phyloP scores from a whole-genome alignment of 306 rosid genomes.

The Prunus campanulata region DNA sequence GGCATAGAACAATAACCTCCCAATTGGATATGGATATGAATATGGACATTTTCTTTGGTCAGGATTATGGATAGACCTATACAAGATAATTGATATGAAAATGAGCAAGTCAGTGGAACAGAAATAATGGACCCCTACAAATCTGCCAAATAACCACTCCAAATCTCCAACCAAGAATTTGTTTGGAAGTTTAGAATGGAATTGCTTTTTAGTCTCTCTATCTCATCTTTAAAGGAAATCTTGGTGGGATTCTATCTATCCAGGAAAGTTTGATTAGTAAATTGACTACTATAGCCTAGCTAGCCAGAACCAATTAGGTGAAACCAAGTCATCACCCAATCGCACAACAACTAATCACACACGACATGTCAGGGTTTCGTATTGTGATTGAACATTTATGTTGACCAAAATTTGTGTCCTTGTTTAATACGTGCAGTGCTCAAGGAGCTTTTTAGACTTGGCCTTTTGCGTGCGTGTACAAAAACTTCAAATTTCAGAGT shows the following conservation, averaged over 20 bases:
- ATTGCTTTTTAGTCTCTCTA: not conserved
- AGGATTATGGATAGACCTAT: not conserved
- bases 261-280: conserved; percentile 2
- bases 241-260: conserved; percentile 39
- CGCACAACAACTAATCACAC: conserved; percentile 8
- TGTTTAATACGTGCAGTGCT: conserved; percentile 17
- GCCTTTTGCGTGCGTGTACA: conserved; percentile 2
- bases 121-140: no score
- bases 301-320: conserved; percentile 18
- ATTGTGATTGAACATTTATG: not conserved
- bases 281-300: no score
- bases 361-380: conserved; percentile 1
- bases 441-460: conserved; percentile 5
- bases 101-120: conserved; percentile 26
- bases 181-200: not conserved
- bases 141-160: no score
- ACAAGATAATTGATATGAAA: conserved; percentile 5
- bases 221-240: conserved; percentile 37
- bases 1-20: not conserved
- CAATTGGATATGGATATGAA: no score
- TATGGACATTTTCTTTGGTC: no score
- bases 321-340: conserved; percentile 17
- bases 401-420: not conserved
- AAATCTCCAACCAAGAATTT: conserved; percentile 19
- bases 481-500: not conserved